Percentiles rank a stretch among this genome's conserved stretches.
Conservation (phyloP, 1,284 basidiomycete genomes). For the Chalciporus sp. region DNA sequence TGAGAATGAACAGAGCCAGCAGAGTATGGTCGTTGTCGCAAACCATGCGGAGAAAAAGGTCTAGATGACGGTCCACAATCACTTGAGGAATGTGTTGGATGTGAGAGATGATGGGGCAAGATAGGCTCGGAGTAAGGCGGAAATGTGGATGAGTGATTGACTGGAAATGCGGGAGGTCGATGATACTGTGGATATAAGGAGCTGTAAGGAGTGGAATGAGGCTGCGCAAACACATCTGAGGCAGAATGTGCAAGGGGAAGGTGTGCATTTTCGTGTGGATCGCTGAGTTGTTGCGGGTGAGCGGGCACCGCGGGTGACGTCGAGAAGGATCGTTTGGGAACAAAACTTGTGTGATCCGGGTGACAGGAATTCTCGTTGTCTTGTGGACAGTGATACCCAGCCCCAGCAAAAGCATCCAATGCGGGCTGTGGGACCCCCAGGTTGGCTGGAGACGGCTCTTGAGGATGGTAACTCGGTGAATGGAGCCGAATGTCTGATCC, state of each 20-base stretch:
- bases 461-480: conserved; percentile 34
- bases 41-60: conserved; percentile 11
- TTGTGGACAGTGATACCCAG: conserved; percentile 20
- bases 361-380: conserved; percentile 12
- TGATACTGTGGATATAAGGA: conserved; percentile 22
- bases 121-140: conserved; percentile 14
- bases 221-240: conserved; percentile 11
- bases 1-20: conserved; percentile 21
- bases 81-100: conserved; percentile 12
- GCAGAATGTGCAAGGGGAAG: conserved; percentile 11
- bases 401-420: conserved; percentile 25
- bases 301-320: conserved; percentile 1
- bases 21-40: conserved; percentile 24
- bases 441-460: conserved; percentile 31
- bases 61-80: conserved; percentile 8
- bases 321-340: conserved; percentile 23
- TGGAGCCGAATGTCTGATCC: conserved; percentile 42
- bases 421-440: conserved; percentile 47
- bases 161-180: conserved; percentile 7
- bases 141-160: conserved; percentile 21
- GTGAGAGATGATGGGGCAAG: conserved; percentile 12
- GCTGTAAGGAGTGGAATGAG: conserved; percentile 8
- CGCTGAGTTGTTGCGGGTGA: conserved; percentile 10
- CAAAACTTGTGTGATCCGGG: conserved; percentile 6
- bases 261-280: conserved; percentile 15